Evolutionary conservation across 2,329 filamentous ascomycete genomes (phyloP).

Genomic region (Decorospora gaudefroyi): DNA sequence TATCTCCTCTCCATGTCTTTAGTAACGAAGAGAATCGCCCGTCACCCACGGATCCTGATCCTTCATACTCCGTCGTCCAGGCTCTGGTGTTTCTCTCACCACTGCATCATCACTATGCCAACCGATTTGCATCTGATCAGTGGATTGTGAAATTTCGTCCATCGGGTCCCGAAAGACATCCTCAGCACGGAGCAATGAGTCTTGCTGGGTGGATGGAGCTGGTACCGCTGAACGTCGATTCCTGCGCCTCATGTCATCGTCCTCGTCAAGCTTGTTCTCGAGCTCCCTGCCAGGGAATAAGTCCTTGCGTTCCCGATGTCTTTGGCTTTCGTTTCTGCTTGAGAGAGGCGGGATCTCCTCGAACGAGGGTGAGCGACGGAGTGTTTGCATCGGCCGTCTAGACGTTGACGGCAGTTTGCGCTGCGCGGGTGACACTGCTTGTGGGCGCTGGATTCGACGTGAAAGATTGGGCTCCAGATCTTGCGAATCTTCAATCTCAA

Average conservation of each 20-base stretch:
- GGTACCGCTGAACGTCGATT: background rate
- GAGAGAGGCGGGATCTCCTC: slow-evolving; percentile 7
- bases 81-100: slow-evolving; percentile 15
- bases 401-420: background rate
- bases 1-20: background rate
- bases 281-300: background rate
- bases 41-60: slow-evolving; percentile 58
- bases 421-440: background rate
- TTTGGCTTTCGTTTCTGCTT: background rate
- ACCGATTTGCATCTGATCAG: slow-evolving; percentile 12
- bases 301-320: background rate
- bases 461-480: slow-evolving; percentile 8
- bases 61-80: slow-evolving; percentile 33
- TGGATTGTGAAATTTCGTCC: slow-evolving; percentile 13
- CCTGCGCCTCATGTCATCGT: background rate
- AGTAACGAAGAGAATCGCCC: background rate
- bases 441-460: background rate
- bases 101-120: background rate
- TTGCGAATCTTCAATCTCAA: slow-evolving; percentile 38
- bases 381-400: background rate
- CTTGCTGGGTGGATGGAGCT: background rate
- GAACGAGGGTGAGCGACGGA: slow-evolving; percentile 5
- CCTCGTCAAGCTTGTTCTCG: background rate
- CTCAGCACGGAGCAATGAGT: background rate
- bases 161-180: slow-evolving; percentile 5